Evolutionary conservation across 2,329 filamentous ascomycete species (phyloP).

Genomic region (Lachnellula occidentalis): DNA sequence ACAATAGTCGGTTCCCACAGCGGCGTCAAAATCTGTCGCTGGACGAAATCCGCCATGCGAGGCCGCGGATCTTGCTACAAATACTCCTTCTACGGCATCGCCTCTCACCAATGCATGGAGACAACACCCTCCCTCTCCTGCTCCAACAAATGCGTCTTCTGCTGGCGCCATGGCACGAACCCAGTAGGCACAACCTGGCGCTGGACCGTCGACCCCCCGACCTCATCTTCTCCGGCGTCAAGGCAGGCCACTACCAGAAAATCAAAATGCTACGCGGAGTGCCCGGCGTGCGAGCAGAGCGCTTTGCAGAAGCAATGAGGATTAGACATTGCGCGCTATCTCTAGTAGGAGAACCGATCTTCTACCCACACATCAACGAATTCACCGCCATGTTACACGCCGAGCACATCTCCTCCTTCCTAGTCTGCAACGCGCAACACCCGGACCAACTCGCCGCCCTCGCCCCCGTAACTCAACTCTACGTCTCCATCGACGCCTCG

Average conservation of each 20-base stretch:
- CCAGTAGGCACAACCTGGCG: conserved; percentile 95
- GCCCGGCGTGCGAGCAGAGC: conserved; percentile 83
- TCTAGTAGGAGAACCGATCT: conserved; percentile 95
- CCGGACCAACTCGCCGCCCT: conserved; percentile 82
- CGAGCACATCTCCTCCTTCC: conserved; percentile 85
- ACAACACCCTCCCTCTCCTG: conserved; percentile 92
- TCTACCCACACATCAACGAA: conserved; percentile 96
- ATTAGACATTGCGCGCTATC: conserved; percentile 91
- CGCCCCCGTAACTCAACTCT: conserved; percentile 85
- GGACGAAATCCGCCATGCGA: conserved; percentile 94
- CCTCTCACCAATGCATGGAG: conserved; percentile 97
- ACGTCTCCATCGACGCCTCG: conserved; percentile 92
- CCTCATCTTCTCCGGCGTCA: conserved; percentile 84
- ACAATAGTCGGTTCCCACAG: conserved; percentile 92
- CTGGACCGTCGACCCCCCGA: conserved; percentile 89
- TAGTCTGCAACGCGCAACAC: conserved; percentile 96
- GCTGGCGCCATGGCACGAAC: conserved; percentile 97
- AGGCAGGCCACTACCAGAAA: conserved; percentile 89
- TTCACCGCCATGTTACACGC: conserved; percentile 77
- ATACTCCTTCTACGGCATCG: conserved; percentile 94
- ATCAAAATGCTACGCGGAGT: conserved; percentile 96
- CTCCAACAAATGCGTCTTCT: conserved; percentile 98
- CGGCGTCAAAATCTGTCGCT: conserved; percentile 95
- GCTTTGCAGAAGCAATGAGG: conserved; percentile 86
- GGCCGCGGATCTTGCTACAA: conserved; percentile 97